A percentile compares a stretch with the other conserved stretches of the same genome.
phyloP scores from a whole-genome alignment of 176 grass and related monocot species.

The Guadua angustifolia region DNA sequence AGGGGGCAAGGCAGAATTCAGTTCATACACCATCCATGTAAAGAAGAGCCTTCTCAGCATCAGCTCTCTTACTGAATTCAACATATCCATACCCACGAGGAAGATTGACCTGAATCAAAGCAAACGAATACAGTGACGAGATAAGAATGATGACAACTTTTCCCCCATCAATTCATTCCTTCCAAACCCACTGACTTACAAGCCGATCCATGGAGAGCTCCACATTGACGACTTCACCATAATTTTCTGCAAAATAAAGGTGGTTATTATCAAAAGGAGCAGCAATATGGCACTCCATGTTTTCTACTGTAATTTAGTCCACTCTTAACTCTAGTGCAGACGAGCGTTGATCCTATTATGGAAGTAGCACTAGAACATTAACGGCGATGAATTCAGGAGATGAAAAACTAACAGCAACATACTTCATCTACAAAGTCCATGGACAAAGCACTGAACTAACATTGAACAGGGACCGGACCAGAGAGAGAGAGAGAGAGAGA shows the following conservation, averaged over 20 bases:
- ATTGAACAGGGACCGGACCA: not conserved
- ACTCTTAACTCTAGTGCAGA: not conserved
- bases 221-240: constrained; percentile 80
- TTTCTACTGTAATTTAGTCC: not conserved
- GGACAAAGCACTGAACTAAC: not conserved
- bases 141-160: not conserved
- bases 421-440: not conserved
- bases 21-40: constrained; percentile 90
- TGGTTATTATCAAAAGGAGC: not conserved
- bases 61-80: constrained; percentile 78
- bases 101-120: constrained; percentile 79
- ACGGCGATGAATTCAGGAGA: not conserved
- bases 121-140: not conserved
- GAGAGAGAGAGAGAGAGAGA: no score
- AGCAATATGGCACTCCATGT: not conserved
- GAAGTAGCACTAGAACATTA: not conserved
- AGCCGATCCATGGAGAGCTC: constrained; percentile 85
- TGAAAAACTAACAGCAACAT: not conserved
- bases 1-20: not conserved
- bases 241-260: constrained; percentile 59
- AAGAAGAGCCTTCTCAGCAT: constrained; percentile 97
- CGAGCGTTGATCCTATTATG: not conserved
- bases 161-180: not conserved
- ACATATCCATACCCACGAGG: constrained; percentile 91
- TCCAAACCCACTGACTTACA: constrained; percentile 48